A percentile compares a stretch with the other conserved stretches of the same genome.
These are phyloP conservation scores for Cucurbita maxima DNA, from an alignment of 306 rosid species.

Conservation along the genomic window DNA sequence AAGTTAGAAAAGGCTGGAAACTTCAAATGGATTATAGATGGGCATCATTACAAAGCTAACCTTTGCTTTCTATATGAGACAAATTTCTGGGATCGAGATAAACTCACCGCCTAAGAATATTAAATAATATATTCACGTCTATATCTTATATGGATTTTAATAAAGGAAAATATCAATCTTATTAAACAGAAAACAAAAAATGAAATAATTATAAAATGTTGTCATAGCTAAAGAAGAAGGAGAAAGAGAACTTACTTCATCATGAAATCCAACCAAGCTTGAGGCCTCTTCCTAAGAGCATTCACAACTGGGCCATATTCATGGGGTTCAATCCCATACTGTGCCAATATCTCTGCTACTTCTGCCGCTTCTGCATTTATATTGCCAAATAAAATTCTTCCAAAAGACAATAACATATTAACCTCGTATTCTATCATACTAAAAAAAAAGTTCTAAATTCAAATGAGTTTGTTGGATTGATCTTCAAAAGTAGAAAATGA, in stretches of 20 bases:
- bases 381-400: too few species aligned
- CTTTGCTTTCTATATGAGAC: neutral
- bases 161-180: neutral
- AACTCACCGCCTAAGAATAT: neutral
- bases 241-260: constrained; percentile 50
- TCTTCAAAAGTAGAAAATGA: too few species aligned
- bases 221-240: neutral
- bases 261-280: constrained; percentile 96
- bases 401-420: too few species aligned
- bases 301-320: constrained; percentile 71
- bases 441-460: too few species aligned
- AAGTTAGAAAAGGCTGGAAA: neutral
- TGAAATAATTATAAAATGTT: neutral
- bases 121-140: neutral
- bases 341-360: constrained; percentile 59
- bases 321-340: constrained; percentile 62
- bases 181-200: neutral
- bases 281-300: constrained; percentile 66
- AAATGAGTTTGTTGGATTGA: too few species aligned
- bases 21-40: neutral
- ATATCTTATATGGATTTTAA: neutral
- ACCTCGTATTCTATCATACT: too few species aligned
- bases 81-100: neutral
- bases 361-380: constrained; percentile 62
- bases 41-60: neutral